These are phyloP conservation scores for Ramaria sp. DNA, from an alignment of 768 basidiomycete genomes.

Conservation along the genomic window DNA sequence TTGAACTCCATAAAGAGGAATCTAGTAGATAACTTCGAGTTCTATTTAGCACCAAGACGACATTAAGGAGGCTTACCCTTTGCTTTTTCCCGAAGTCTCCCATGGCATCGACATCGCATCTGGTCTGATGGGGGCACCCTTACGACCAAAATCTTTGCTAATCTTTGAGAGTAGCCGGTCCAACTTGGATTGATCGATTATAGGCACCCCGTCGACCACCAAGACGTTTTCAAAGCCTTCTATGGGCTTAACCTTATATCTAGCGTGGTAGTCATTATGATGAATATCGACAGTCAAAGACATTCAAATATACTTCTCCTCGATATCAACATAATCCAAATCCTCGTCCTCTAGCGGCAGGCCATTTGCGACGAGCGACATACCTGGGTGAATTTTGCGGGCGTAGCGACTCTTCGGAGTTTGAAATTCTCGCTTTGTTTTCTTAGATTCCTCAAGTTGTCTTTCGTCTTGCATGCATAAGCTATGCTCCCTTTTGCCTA, in stretches of 20 bases:
- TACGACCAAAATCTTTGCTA: conserved; percentile 73
- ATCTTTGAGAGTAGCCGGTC: conserved; percentile 76
- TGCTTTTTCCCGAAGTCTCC: conserved; percentile 77
- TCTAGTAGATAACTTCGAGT: conserved; percentile 26
- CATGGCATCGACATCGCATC: conserved; percentile 83
- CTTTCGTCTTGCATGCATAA: too few species aligned
- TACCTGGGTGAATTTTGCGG: conserved; percentile 20
- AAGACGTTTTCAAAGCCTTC: conserved; percentile 86
- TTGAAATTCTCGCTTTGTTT: background rate
- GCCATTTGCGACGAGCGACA: conserved; percentile 33
- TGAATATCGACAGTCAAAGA: background rate
- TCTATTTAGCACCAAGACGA: background rate
- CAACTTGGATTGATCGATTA: conserved; percentile 79
- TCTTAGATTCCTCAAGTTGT: too few species aligned
- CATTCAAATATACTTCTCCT: conserved; percentile 49
- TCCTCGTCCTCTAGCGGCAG: conserved; percentile 37
- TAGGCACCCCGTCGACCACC: conserved; percentile 85
- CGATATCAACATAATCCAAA: conserved; percentile 84
- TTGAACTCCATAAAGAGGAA: conserved; percentile 78
- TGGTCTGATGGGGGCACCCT: conserved; percentile 64
- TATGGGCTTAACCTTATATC: conserved; percentile 78
- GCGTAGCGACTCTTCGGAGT: background rate
- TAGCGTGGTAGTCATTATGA: conserved; percentile 23
- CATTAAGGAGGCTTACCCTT: conserved; percentile 52
- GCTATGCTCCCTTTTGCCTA: too few species aligned